Conservation (phyloP, 1,139 yeast species). For the Magnusiomyces paraingens region DNA sequence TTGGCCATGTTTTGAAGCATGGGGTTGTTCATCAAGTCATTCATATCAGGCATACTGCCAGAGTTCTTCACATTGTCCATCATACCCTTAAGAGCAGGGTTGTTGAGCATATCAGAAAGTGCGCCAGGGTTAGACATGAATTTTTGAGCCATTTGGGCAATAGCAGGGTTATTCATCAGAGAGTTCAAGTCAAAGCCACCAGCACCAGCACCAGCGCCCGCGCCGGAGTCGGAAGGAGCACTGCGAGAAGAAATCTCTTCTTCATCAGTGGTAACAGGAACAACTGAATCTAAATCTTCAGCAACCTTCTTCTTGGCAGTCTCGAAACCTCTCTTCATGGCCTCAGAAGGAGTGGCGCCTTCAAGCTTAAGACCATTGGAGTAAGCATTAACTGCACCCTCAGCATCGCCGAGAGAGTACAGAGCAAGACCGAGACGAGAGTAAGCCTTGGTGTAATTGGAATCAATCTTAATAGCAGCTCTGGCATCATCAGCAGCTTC, state of each 20-base stretch:
- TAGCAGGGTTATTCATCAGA: conserved; percentile 79
- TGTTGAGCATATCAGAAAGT: conserved; percentile 66
- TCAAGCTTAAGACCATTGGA: conserved; percentile 80
- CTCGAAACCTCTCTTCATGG: conserved; percentile 90
- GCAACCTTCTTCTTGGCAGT: conserved; percentile 84
- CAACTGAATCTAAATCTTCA: conserved; percentile 50
- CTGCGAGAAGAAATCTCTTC: conserved; percentile 30
- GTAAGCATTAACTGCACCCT: conserved; percentile 87
- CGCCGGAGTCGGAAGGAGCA: conserved; percentile 18
- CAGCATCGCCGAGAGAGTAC: conserved; percentile 83
- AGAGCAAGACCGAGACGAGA: conserved; percentile 92
- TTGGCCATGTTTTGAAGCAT: conserved; percentile 58
- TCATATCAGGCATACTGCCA: conserved; percentile 4
- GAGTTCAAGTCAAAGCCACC: conserved; percentile 71
- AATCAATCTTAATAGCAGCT: conserved; percentile 69
- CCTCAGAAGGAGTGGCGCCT: conserved; percentile 78
- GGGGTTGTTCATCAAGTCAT: conserved; percentile 62
- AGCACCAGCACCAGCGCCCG: conserved; percentile 58
- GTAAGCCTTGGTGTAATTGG: conserved; percentile 84
- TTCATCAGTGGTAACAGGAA: conserved; percentile 29
- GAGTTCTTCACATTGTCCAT: conserved; percentile 4
- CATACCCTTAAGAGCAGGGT: conserved; percentile 41
- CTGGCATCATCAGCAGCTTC: conserved; percentile 81
- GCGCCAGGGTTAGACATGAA: conserved; percentile 90
- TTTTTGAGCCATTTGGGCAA: conserved; percentile 79